A percentile compares a stretch with the other conserved stretches of the same genome.
Evolutionary conservation across 148 eudicot genomes (phyloP).

Genomic region (Nepenthes mirabilis): DNA sequence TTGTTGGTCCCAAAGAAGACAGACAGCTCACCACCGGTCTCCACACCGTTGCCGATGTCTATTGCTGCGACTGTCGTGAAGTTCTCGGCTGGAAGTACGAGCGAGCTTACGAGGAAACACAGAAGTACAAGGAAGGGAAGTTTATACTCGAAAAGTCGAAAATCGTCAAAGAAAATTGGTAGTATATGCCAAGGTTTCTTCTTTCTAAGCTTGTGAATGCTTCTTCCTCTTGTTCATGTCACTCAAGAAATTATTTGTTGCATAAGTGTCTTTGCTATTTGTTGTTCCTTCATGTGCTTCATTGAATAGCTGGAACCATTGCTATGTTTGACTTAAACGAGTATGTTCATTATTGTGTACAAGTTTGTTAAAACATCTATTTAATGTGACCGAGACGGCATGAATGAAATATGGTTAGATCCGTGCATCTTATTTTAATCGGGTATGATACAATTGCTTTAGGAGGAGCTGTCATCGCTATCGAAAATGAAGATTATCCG

Average conservation of each 20-base stretch:
- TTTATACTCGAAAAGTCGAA: constrained; percentile 63
- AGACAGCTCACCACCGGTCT: constrained; percentile 76
- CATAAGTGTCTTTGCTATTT: not conserved
- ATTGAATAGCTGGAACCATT: too few species aligned
- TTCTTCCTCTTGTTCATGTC: constrained; percentile 4
- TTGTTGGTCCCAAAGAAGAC: constrained; percentile 66
- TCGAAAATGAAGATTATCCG: too few species aligned
- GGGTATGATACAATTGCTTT: too few species aligned
- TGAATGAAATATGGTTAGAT: too few species aligned
- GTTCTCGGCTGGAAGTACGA: constrained; percentile 80
- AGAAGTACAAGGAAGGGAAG: constrained; percentile 87
- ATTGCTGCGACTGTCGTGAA: constrained; percentile 55
- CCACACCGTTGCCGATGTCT: constrained; percentile 74
- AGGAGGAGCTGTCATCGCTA: too few species aligned
- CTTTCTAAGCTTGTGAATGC: constrained; percentile 8
- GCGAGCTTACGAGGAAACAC: constrained; percentile 63
- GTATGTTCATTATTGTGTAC: not conserved
- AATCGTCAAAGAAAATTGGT: constrained; percentile 62
- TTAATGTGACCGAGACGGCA: too few species aligned
- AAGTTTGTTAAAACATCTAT: not conserved
- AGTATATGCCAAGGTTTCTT: constrained; percentile 9
- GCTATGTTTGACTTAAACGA: not conserved
- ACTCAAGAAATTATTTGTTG: constrained; percentile 1
- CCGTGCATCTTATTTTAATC: too few species aligned
- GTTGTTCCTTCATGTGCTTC: not conserved